Base-by-base conservation (phyloP, 371 early-diverging fungal genomes). In the Mortierella sp. region DNA sequence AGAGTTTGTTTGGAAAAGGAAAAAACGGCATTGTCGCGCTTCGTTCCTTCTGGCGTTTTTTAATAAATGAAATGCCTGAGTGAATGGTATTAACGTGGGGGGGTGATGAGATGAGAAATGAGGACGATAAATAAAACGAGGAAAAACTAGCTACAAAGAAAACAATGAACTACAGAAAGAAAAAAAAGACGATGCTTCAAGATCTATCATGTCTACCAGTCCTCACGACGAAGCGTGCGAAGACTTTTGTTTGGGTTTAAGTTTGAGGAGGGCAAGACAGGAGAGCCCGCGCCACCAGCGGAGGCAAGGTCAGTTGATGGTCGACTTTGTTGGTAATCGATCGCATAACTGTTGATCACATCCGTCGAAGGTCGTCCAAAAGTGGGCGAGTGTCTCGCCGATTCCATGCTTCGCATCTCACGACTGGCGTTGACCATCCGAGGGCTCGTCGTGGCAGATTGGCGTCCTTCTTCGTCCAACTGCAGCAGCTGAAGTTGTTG, bases 171-270 rank as follows among this genome's bases (percentile, higher is more conserved):
- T n/a, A n/a, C n/a, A n/a, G n/a, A n/a, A n/a, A n/a, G 9, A 69
- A 48, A 34, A 57, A 57, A 76, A 21, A 34, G 10, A 24, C 19
- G 13, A 48, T 13, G 50, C 43, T 40, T 40, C 43, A 50, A 46
- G 46, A 46, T 50, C 50, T 50, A 50, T 50, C 44, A 43, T 43
- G 24, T 28, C 19, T 13, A 71, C 78, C 78, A 82, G 44, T 77
- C 78, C 28, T 77, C 74, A 48, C 73, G 78, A 11, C 82, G 82
- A 44, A 44, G 59, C 2, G 59, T 55, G n/a, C 82, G 77, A 48
- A 82, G 73, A 40, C 73, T 82, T 74, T 77, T 81, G 72, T 67
- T 71, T 21, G 48, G 59, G 59, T 50, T 75, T 71, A 69, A 69
- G 55, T 69, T 73, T 40, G 74, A 59, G n/a, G 54, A 54, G 24